Base-by-base conservation (phyloP, 352 stramenopile species). In the Globisporangium middletonii region DNA sequence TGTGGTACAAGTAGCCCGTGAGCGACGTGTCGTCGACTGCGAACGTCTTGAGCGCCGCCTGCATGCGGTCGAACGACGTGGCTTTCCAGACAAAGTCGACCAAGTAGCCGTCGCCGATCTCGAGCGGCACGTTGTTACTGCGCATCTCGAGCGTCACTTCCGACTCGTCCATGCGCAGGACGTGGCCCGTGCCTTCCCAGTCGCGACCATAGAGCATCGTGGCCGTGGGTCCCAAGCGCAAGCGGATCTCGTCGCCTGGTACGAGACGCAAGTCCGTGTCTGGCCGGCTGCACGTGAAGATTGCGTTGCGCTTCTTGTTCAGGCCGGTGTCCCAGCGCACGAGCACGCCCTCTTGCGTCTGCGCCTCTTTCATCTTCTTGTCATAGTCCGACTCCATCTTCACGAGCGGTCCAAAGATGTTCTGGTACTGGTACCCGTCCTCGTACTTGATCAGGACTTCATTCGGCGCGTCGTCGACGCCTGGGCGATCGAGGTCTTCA, bases 311-410 rank as follows among this genome's bases (percentile, higher is more conserved):
- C 63, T 98, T 98, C 64, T 98, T 98, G 63, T 96, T 97, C 18
- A 99, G 77, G 46, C 94, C 96, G 30, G 97, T 97, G 59, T 98
- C 94, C 96, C 96, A 99, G 9, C 88, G 74, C 42, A 99, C 79
- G 56, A 79, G 79, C 15, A 98, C 80, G 26, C 82, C 88, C 53
- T 99, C 96, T 65, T 99, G 94, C 0, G 88, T 98, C 72, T 99
- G 83, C 59, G 86, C 83, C 62, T 99, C 96, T 72, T 99, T 99
- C 79, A 99, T 98, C 69, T 98, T 97, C 69, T 98, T 98, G 80
- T 99, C 97, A 62, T 99, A 99, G 76, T 99, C 97, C 5, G 97
- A 98, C 78, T 99, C 97, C 74, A 99, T 96, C 73, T 99, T 99
- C n/a, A 99, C 97, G 12, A 99, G 72, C 12, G 98, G 97, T 4